Evolutionary conservation across 805 yeast species (phyloP), one percentile per base, ranked within the genome.

Genomic region (Zygosaccharomyces pseudorouxii): DNA sequence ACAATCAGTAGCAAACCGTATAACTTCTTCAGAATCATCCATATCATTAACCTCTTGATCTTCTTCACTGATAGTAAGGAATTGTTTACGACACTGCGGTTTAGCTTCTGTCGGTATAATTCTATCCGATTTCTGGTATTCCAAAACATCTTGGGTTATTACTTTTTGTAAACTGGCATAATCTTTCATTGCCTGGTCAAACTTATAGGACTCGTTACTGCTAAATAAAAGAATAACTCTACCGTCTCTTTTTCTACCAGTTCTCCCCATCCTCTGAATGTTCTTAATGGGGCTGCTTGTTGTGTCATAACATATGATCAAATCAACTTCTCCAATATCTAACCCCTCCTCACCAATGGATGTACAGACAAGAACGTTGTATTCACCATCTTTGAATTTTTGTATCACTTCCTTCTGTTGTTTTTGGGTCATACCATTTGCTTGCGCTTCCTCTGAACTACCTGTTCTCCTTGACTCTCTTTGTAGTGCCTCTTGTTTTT

Each of bases 281-380:
- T 86, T 89, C 50, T 95, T 87, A 49, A 93, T 92, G 0, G 98
- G 97, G 39, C 96, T 88, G 25, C 89, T 76, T 0, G 97, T 89
- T 0, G 96, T 87, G 60, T 93, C 99, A 67, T 81, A 93, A 62
- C 97, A 90, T 6, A 93, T 76, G 56, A 93, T 92, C 58, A 93
- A 64, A 66, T 93, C 99, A 46, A 93, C 99, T 64, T 95, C 97
- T 28, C 99, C 99, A 55, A 93, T 95, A 72, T 93, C 99, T 55
- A 93, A 75, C 39, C 99, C 99, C 72, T 93, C 99, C 65, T 93
- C 99, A 41, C 98, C 99, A 62, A 93, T 92, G 0, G 97, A 89
- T 0, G 99, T 93, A 4, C 98, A 97, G 5, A 93, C 96, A 18
- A 93, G 70, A 7, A 88, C 81, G 61, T 93, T 95, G 59, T 79